Evolutionary conservation across 1,284 basidiomycete species (phyloP).

Genomic region (Cystobasidium slooffiae): DNA sequence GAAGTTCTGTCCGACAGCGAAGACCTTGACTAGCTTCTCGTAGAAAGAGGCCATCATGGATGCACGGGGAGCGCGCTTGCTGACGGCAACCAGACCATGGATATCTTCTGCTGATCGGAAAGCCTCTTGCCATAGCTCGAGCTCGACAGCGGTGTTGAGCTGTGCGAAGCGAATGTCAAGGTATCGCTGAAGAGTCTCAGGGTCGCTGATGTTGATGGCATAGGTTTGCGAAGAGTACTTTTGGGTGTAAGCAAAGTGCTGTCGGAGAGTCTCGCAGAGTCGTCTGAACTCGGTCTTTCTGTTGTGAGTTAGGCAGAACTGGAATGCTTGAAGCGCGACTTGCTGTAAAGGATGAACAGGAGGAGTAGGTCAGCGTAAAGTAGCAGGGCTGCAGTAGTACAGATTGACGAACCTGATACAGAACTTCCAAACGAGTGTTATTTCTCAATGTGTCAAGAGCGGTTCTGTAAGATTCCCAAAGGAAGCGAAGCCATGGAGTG

Average conservation of each 20-base stretch:
- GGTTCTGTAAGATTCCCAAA: constrained; percentile 98
- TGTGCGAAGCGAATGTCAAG: constrained; percentile 98
- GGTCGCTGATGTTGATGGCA: constrained; percentile 95
- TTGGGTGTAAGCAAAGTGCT: constrained; percentile 91
- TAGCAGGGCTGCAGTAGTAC: neutral
- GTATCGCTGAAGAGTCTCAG: constrained; percentile 94
- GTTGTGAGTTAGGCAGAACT: constrained; percentile 91
- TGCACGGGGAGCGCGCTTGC: constrained; percentile 65
- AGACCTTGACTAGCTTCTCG: constrained; percentile 96
- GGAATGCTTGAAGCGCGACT: constrained; percentile 96
- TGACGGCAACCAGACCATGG: constrained; percentile 89
- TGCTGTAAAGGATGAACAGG: constrained; percentile 63
- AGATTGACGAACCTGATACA: constrained; percentile 78
- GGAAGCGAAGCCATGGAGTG: constrained; percentile 96
- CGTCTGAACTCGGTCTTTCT: constrained; percentile 98
- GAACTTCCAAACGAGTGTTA: constrained; percentile 88
- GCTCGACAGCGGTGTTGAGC: constrained; percentile 95
- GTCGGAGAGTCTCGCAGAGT: constrained; percentile 92
- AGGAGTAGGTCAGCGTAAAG: neutral
- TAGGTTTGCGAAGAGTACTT: constrained; percentile 96
- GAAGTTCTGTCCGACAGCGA: constrained; percentile 82
- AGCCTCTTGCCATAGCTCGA: constrained; percentile 99
- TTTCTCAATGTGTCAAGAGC: constrained; percentile 96
- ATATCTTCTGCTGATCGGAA: constrained; percentile 99
- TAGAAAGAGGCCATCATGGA: constrained; percentile 99